Evolutionary conservation across 1,284 basidiomycete genomes (phyloP), one percentile per base, ranked within the genome.

Genomic region (Cutaneotrichosporon daszewskae): DNA sequence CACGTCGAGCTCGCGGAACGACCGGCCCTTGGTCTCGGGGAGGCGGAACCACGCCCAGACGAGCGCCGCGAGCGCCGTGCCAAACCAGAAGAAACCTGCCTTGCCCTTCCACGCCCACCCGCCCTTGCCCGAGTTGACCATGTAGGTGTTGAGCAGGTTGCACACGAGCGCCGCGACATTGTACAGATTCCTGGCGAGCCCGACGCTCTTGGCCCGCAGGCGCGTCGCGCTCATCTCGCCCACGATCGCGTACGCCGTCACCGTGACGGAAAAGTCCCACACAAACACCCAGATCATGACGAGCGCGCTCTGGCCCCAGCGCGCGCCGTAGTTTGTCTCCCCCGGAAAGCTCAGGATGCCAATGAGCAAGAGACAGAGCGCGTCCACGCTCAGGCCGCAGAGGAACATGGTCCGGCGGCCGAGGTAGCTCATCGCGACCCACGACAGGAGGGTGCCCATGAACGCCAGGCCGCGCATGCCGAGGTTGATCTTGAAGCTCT

Each of bases 401-500:
- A 73, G 64, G 62, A 75, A 76, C 25, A 76, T 54, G 2, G 64
- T 59, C n/a, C 74, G 68, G 20, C 74, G 69, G 17, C 74, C 74
- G 37, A 66, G 45, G 31, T 47, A 51, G 12, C 50, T 53, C 44
- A 62, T 39, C 5, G 40, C 28, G 47, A 63, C 59, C 72, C 72
- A 74, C 1, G 66, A 65, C 33, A 54, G 51, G 51, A 71, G 49
- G 2, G 71, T 72, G 18, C 72, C 72, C 38, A 64, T 45, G 32
- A 68, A 56, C 27, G 59, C 68, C 40, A 72, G 59, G 20, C 69
- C 63, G 31, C 68, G 70, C 22, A 71, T 51, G 14, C 69, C 61
- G 13, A 60, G 54, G 53, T 71, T 60, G 47, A 57, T 49, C 14
- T 61, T 53, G 36, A 57, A 52, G 13, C 45, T 26, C n/a, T 43